Evolutionary conservation across 116 monocot species (phyloP), one percentile per base, ranked within the genome.

Genomic region (Cymodocea nodosa): DNA sequence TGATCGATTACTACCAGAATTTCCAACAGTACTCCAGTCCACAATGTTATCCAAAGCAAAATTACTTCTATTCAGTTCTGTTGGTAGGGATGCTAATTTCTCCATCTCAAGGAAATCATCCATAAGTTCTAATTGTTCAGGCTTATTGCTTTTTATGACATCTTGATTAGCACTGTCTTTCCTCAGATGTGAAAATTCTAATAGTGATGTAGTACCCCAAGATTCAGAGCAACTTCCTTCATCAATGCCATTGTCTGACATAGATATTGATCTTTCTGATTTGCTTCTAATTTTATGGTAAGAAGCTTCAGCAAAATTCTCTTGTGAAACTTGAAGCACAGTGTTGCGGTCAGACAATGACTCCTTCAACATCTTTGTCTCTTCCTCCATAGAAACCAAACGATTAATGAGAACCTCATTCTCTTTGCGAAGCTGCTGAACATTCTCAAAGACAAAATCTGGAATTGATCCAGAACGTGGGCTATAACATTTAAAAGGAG

Each of bases 61-160:
- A 15, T 44, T 56, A 15, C 67, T 60, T 19, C 50, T 69, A 67
- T 64, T 72, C 15, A 69, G 57, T 65, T 69, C 74, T 58, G 77
- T 35, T 34, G 88, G 56, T 23, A 68, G 37, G 52, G 76, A 82
- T 64, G 85, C 83, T 69, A 85, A 70, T 53, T 52, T 89, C 79
- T 89, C 89, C 89, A 89, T 89, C 75, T 85, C 89, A 13, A 89
- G 66, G 67, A 89, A 89, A 67, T 89, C 89, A 74, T 89, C 83
- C 89, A 89, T 89, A 62, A 85, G 74, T 48, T 81, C 79, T 76
- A 83, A 69, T 16, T 67, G 68, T 51, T 66, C 70, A 20, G 77
- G 40, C 49, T 69, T 56, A 0, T 65, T 74, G 16, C 25, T 62
- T 52, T 67, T 79, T 24, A 54, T 70, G 37, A 35, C 17, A 49